Base-by-base conservation (phyloP, 495 filamentous ascomycete genomes). In the Xylaria scruposa region DNA sequence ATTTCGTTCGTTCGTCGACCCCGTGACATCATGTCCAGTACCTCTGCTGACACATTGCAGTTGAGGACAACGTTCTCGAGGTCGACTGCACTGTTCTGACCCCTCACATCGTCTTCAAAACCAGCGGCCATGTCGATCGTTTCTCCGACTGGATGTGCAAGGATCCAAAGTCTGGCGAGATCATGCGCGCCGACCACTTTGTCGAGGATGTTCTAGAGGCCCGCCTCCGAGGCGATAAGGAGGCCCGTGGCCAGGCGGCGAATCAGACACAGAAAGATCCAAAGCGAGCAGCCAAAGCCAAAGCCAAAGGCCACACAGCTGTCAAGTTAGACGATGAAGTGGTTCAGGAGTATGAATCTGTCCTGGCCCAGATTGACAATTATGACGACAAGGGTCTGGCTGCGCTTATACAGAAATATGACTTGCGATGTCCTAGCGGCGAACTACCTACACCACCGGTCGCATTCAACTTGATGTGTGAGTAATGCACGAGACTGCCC, bases 61-160 rank as follows among this genome's bases (percentile, higher is more conserved):
- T 93, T 29, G 93, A 96, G 85, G 93, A 96, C 82, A 91, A 95
- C 81, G 95, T 96, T 93, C 85, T 97, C 56, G 93, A 97, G 83
- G 89, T 97, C 49, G 93, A 97, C 80, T 94, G 92, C 80, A 93
- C 90, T 15, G 92, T 92, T 80, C 80, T 97, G 74, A 97, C 93
- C 66, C 96, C 96, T 29, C 87, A 94, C 71, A 93, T 95, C 51
- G 93, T 98, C 13, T 86, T 99, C 58, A 97, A 98, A 88, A 98
- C 96, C 31, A 94, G 91, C 78, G 96, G 97, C 70, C 96, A 99
- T 82, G 96, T 98, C 65, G 96, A 98, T 74, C 97, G 97, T 81
- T 99, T 98, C 80, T 92, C 94, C 75, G 97, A 98, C 81, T 98
- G 93, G 93, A 97, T 98, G 95, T 97, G 94, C 90, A 98, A 98